Conservation (phyloP, 2,329 filamentous ascomycete genomes). For the Pseudocercospora fuligena region DNA sequence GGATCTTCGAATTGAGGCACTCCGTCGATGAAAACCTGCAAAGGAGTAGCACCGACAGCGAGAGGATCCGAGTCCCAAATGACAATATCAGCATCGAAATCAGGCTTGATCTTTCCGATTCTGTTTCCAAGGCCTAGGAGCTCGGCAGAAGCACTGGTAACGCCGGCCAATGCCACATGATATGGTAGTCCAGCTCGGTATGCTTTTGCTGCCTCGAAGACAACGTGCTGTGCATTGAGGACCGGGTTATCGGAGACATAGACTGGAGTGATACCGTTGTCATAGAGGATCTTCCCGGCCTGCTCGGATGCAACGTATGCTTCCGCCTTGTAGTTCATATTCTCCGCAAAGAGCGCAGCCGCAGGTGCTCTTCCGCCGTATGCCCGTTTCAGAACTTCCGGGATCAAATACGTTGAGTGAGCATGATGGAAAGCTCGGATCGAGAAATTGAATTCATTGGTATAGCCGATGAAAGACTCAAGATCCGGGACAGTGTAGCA, state of each 20-base stretch:
- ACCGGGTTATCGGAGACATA: conserved; percentile 76
- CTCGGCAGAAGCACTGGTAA: conserved; percentile 48
- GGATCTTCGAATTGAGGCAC: conserved; percentile 56
- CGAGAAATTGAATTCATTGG: conserved; percentile 72
- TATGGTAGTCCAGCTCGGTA: conserved; percentile 49
- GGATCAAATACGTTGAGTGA: conserved; percentile 68
- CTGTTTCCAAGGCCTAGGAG: conserved; percentile 46
- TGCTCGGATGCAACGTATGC: conserved; percentile 68
- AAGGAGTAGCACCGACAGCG: conserved; percentile 35
- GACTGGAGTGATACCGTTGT: conserved; percentile 67
- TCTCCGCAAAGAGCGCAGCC: conserved; percentile 70
- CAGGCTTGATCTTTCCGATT: conserved; percentile 47
- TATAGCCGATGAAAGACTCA: conserved; percentile 71
- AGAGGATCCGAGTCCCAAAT: conserved; percentile 52
- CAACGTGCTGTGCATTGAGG: conserved; percentile 70
- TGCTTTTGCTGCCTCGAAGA: conserved; percentile 61
- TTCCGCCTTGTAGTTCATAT: conserved; percentile 71
- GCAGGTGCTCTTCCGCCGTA: conserved; percentile 47
- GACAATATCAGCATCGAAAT: conserved; percentile 50
- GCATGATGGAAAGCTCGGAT: conserved; percentile 73
- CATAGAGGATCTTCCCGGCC: conserved; percentile 69
- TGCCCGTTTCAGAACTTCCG: conserved; percentile 58
- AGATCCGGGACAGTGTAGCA: conserved; percentile 72
- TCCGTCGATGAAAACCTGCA: conserved; percentile 52
- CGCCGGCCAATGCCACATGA: conserved; percentile 46